Evolutionary conservation across 2,329 filamentous ascomycete species (phyloP).

Genomic region (Trichoderma harzianum): DNA sequence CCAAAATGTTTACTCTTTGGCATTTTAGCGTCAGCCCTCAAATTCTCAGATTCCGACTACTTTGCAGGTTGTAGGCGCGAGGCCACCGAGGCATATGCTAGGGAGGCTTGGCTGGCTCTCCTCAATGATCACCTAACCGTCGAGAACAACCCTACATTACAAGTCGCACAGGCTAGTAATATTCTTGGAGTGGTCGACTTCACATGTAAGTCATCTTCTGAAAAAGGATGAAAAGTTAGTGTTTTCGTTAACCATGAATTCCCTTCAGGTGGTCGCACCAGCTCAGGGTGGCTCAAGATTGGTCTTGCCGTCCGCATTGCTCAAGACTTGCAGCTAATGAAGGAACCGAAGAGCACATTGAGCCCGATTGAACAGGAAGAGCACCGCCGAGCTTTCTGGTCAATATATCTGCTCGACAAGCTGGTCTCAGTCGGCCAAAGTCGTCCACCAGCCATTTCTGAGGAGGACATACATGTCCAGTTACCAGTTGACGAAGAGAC

Average conservation of each 20-base stretch:
- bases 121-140: conserved; percentile 3
- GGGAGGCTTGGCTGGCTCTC: conserved; percentile 10
- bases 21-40: conserved; percentile 11
- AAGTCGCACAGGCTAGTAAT: conserved; percentile 9
- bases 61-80: conserved; percentile 7
- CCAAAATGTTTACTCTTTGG: conserved; percentile 8
- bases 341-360: background rate
- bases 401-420: conserved; percentile 9
- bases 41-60: conserved; percentile 7
- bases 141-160: conserved; percentile 1
- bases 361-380: conserved; percentile 8
- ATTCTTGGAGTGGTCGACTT: conserved; percentile 13
- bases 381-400: conserved; percentile 10
- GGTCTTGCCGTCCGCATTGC: conserved; percentile 15
- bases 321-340: conserved; percentile 14
- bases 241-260: background rate
- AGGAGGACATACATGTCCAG: conserved; percentile 12
- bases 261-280: conserved; percentile 3
- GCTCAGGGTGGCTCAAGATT: conserved; percentile 13
- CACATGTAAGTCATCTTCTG: background rate
- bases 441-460: conserved; percentile 3
- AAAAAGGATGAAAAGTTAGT: background rate
- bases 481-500: conserved; percentile 9
- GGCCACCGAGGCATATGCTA: conserved; percentile 13
- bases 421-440: conserved; percentile 11